phyloP scores from a whole-genome alignment of 2,329 filamentous ascomycete genomes.

The Alternaria sp. region DNA sequence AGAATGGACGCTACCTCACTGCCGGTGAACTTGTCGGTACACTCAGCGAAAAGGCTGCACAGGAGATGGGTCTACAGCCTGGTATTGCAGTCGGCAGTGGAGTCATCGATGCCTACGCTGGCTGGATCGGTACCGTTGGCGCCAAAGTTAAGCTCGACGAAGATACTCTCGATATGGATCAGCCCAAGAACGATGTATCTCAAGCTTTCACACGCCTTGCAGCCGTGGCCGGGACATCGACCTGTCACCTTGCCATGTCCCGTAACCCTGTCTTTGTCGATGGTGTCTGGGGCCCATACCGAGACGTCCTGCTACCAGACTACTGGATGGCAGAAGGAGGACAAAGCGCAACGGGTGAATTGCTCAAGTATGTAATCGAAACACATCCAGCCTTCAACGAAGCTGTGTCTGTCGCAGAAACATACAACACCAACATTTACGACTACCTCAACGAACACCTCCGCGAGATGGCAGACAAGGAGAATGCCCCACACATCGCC shows the following conservation, averaged over 20 bases:
- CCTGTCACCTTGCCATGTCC: slow-evolving; percentile 96
- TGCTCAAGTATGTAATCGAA: slow-evolving; percentile 92
- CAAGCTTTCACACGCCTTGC: slow-evolving; percentile 94
- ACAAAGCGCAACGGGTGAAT: slow-evolving; percentile 93
- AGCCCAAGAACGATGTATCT: slow-evolving; percentile 82
- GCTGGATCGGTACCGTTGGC: slow-evolving; percentile 98
- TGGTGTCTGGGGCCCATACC: slow-evolving; percentile 96
- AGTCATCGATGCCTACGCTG: slow-evolving; percentile 97
- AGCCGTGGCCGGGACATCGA: slow-evolving; percentile 94
- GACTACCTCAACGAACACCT: slow-evolving; percentile 93
- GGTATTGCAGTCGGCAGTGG: slow-evolving; percentile 94
- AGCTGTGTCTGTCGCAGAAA: slow-evolving; percentile 79
- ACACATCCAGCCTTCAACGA: slow-evolving; percentile 91
- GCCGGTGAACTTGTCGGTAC: slow-evolving; percentile 90
- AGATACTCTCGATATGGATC: slow-evolving; percentile 71
- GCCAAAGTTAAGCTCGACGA: slow-evolving; percentile 83
- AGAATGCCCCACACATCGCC: slow-evolving; percentile 76
- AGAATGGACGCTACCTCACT: slow-evolving; percentile 92
- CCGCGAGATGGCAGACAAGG: slow-evolving; percentile 74
- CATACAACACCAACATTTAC: slow-evolving; percentile 88
- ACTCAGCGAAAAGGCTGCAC: slow-evolving; percentile 81
- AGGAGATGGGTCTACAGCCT: slow-evolving; percentile 81
- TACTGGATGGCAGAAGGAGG: slow-evolving; percentile 98
- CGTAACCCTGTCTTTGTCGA: slow-evolving; percentile 90
- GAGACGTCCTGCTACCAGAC: slow-evolving; percentile 87